A percentile compares a stretch with the other conserved stretches of the same genome.
These are phyloP conservation scores for Rubus idaeus DNA, from an alignment of 306 rosid genomes.

Conservation along the genomic window DNA sequence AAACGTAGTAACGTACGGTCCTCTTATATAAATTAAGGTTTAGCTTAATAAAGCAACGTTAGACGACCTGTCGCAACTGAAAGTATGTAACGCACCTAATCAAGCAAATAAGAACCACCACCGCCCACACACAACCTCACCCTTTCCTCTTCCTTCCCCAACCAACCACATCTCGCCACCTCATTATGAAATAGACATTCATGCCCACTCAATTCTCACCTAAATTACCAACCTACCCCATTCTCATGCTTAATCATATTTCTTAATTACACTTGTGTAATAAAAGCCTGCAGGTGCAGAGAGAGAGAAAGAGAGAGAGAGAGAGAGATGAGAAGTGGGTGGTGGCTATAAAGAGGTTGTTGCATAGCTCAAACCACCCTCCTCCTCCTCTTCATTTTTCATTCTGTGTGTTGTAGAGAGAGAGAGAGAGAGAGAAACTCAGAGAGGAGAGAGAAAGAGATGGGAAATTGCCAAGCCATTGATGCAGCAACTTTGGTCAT, in stretches of 20 bases:
- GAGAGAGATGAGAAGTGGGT: constrained; percentile 1
- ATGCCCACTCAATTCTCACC: not conserved
- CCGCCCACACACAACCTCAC: no score
- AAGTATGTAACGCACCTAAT: constrained; percentile 33
- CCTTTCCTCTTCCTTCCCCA: constrained; percentile 22
- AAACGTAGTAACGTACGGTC: constrained; percentile 17
- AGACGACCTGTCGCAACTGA: constrained; percentile 24
- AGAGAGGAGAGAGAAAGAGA: constrained; percentile 24
- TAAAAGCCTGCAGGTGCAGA: not conserved
- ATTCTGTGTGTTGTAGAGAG: not conserved
- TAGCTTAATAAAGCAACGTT: not conserved
- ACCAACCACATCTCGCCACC: constrained; percentile 40
- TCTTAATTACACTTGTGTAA: not conserved
- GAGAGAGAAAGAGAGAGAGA: not conserved
- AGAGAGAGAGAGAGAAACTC: constrained; percentile 18
- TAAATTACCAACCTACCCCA: constrained; percentile 26
- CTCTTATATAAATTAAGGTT: not conserved
- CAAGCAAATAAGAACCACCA: not conserved
- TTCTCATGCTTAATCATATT: not conserved
- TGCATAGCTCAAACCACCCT: constrained; percentile 8
- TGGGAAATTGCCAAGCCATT: constrained; percentile 99
- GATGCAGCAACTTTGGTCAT: constrained; percentile 89
- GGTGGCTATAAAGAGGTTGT: constrained; percentile 28
- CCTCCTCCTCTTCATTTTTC: not conserved
- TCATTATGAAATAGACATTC: not conserved